These are phyloP conservation scores for Escovopsis sp. DNA, from an alignment of 2,329 filamentous ascomycete genomes.

Conservation along the genomic window DNA sequence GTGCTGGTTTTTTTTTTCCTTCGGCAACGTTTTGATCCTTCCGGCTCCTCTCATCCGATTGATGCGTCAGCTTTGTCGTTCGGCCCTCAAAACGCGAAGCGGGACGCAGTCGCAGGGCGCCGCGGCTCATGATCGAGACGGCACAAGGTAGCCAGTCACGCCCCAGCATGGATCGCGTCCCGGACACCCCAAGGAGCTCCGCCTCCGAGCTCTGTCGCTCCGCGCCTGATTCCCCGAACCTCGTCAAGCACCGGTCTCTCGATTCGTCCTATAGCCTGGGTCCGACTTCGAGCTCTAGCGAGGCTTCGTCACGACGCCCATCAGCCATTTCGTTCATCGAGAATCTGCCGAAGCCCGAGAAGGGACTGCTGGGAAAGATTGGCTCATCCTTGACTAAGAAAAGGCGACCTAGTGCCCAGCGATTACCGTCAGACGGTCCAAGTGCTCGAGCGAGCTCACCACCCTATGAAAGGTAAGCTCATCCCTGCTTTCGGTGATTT, in stretches of 20 bases:
- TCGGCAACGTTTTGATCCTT: no score
- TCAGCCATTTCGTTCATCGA: conserved; percentile 20
- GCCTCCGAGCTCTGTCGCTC: conserved; percentile 30
- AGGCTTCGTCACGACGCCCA: conserved; percentile 13
- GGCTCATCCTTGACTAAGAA: conserved; percentile 2
- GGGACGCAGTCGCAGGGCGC: no score
- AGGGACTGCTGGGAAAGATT: conserved; percentile 19
- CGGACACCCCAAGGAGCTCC: conserved; percentile 15
- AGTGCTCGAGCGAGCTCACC: conserved; percentile 33
- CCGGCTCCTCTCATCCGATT: neutral
- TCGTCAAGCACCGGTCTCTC: conserved; percentile 5
- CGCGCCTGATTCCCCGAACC: conserved; percentile 12
- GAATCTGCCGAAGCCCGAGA: conserved; percentile 16
- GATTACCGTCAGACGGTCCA: conserved; percentile 21
- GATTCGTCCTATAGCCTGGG: conserved; percentile 4
- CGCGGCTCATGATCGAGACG: no score
- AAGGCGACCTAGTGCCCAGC: conserved; percentile 2
- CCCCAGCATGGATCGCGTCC: conserved; percentile 8
- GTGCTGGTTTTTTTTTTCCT: neutral
- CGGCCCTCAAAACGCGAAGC: no score
- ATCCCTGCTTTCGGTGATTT: neutral
- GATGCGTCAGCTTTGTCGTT: neutral
- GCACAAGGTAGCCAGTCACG: no score
- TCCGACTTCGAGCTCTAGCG: conserved; percentile 7
- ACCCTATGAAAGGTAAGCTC: conserved; percentile 29